These are phyloP conservation scores for Vitis hybrid DNA, from an alignment of 177 flowering plant species.

Conservation along the genomic window DNA sequence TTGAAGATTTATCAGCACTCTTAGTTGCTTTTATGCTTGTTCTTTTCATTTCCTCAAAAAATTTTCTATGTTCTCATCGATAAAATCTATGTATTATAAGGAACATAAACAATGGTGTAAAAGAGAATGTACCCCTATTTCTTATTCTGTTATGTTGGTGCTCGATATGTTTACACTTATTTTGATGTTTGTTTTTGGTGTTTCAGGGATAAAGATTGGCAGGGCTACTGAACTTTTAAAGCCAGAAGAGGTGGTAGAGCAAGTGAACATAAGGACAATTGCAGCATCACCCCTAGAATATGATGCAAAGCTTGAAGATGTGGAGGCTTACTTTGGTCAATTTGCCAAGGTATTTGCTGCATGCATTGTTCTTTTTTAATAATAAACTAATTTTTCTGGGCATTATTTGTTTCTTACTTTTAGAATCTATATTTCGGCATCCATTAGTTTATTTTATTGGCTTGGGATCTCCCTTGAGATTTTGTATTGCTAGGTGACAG, in stretches of 20 bases:
- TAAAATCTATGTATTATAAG: too few relatives aligned
- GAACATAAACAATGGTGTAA: too few relatives aligned
- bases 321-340: conserved; percentile 71
- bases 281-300: conserved; percentile 78
- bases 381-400: neutral
- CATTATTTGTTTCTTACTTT: neutral
- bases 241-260: conserved; percentile 81
- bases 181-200: neutral
- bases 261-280: conserved; percentile 69
- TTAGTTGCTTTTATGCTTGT: too few relatives aligned
- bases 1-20: too few relatives aligned
- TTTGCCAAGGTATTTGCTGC: conserved; percentile 59
- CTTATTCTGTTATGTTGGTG: neutral
- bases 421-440: neutral
- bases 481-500: too few relatives aligned
- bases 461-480: neutral
- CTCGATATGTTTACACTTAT: neutral
- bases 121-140: neutral
- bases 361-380: neutral
- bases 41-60: too few relatives aligned
- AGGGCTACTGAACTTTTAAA: conserved; percentile 57
- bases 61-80: neutral
- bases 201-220: conserved; percentile 73
- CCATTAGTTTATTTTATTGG: neutral
- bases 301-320: conserved; percentile 63